phyloP scores from a whole-genome alignment of 176 grass and related monocot genomes.

The Oryza officinalis region DNA sequence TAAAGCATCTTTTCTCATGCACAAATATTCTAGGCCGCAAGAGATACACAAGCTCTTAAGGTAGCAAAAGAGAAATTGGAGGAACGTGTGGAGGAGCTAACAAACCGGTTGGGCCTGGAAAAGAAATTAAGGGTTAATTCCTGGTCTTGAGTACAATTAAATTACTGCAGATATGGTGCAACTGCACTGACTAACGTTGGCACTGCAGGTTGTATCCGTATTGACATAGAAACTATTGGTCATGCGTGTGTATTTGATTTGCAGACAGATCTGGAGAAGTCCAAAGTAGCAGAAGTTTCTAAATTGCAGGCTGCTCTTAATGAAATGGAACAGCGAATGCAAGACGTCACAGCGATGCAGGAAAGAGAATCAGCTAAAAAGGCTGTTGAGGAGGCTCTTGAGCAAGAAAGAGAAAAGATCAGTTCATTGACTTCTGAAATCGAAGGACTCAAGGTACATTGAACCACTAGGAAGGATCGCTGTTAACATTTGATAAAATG shows the following conservation, averaged over 20 bases:
- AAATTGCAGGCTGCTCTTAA: slow-evolving; percentile 62
- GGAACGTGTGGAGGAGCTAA: slow-evolving; percentile 78
- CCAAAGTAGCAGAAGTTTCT: slow-evolving; percentile 64
- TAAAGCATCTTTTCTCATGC: slow-evolving; percentile 21
- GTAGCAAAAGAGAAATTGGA: slow-evolving; percentile 82
- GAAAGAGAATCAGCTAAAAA: slow-evolving; percentile 70
- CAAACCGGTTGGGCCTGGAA: slow-evolving; percentile 49
- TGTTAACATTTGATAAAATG: slow-evolving; percentile 15
- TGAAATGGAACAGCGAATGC: slow-evolving; percentile 62
- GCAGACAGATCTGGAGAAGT: slow-evolving; percentile 76
- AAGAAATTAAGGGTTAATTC: slow-evolving; percentile 65
- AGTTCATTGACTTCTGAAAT: slow-evolving; percentile 58
- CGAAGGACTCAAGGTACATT: slow-evolving; percentile 56
- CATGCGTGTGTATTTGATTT: slow-evolving; percentile 36
- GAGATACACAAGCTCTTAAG: slow-evolving; percentile 79
- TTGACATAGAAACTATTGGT: slow-evolving; percentile 13
- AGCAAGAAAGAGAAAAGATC: slow-evolving; percentile 78
- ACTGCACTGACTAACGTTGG: not conserved
- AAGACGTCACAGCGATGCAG: slow-evolving; percentile 58
- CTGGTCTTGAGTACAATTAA: slow-evolving; percentile 26
- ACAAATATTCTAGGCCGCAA: slow-evolving; percentile 61
- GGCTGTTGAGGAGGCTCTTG: slow-evolving; percentile 71
- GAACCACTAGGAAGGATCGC: not conserved
- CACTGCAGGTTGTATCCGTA: slow-evolving; percentile 24
- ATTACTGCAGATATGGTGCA: slow-evolving; percentile 12